These are phyloP conservation scores for Tympanopsis confertula DNA, from an alignment of 2,329 filamentous ascomycete species.

Conservation along the genomic window DNA sequence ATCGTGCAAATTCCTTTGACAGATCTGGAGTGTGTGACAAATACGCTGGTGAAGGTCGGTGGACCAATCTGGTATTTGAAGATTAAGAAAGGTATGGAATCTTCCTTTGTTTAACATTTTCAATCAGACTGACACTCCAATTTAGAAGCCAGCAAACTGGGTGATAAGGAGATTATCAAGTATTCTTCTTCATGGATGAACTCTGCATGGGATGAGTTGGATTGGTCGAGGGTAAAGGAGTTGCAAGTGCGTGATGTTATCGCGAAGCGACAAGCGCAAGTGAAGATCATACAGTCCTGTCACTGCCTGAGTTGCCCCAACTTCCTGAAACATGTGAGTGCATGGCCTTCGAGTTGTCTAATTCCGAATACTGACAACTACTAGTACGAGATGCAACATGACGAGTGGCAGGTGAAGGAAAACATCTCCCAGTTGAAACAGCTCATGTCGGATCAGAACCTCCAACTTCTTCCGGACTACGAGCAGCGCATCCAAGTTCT, in stretches of 20 bases:
- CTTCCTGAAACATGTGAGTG: constrained; percentile 80
- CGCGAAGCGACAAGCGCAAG: constrained; percentile 56
- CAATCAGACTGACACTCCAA: constrained; percentile 14
- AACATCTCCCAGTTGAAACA: constrained; percentile 80
- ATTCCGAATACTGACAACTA: constrained; percentile 5
- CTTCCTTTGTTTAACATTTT: constrained; percentile 7
- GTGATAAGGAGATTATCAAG: constrained; percentile 56
- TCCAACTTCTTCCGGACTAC: constrained; percentile 91
- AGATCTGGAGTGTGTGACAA: constrained; percentile 77
- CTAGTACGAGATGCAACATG: constrained; percentile 87
- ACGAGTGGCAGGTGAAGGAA: constrained; percentile 92
- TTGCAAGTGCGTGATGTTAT: constrained; percentile 71
- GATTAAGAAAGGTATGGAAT: constrained; percentile 31
- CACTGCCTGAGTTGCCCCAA: constrained; percentile 59
- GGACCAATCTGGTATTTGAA: constrained; percentile 32
- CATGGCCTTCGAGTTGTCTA: neutral
- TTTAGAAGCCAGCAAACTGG: constrained; percentile 33
- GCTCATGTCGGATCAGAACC: constrained; percentile 88
- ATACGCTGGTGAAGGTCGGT: constrained; percentile 26
- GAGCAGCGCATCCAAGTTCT: constrained; percentile 88
- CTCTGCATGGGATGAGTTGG: constrained; percentile 71
- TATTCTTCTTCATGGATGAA: constrained; percentile 66
- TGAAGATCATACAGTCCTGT: constrained; percentile 48
- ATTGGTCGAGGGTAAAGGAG: constrained; percentile 72
- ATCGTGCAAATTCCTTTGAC: constrained; percentile 58